Conservation (phyloP, 208 protist genomes). For the Phytomonas francai region DNA sequence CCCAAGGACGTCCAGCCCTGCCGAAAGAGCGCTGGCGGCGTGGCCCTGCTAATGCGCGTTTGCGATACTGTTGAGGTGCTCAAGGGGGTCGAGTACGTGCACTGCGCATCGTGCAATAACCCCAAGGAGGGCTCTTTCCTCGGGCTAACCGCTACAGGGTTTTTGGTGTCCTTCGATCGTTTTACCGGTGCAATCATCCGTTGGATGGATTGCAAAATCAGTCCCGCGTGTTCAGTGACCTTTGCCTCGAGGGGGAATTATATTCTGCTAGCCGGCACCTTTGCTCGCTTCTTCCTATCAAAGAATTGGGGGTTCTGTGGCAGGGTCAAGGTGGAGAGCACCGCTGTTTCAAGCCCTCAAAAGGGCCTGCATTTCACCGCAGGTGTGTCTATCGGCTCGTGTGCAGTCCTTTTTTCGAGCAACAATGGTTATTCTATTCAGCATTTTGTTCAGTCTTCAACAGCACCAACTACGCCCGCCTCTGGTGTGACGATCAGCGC, state of each 20-base stretch:
- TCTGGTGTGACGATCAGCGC: neutral
- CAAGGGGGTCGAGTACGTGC: constrained; percentile 40
- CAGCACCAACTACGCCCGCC: neutral
- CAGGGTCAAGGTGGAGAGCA: constrained; percentile 33
- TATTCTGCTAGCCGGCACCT: constrained; percentile 46
- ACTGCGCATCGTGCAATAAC: constrained; percentile 17
- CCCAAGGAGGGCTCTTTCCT: constrained; percentile 25
- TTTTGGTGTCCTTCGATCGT: constrained; percentile 58
- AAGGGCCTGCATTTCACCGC: constrained; percentile 14
- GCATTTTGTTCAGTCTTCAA: neutral
- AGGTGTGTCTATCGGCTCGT: constrained; percentile 17
- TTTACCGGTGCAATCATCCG: constrained; percentile 44
- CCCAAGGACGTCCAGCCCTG: neutral
- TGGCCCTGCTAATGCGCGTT: neutral
- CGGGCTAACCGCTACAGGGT: constrained; percentile 49
- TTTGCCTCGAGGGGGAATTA: constrained; percentile 13
- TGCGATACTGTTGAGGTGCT: constrained; percentile 63
- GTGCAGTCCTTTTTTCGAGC: neutral
- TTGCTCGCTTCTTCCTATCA: constrained; percentile 55
- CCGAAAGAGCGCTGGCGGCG: neutral
- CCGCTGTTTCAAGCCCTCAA: neutral
- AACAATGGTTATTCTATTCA: neutral
- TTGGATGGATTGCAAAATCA: constrained; percentile 89
- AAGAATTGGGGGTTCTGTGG: constrained; percentile 71
- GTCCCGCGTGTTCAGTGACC: constrained; percentile 24